Percentiles rank a stretch among this genome's conserved stretches.
phyloP scores from a whole-genome alignment of 1,139 yeast species.

The Scheffersomyces illinoinensis region DNA sequence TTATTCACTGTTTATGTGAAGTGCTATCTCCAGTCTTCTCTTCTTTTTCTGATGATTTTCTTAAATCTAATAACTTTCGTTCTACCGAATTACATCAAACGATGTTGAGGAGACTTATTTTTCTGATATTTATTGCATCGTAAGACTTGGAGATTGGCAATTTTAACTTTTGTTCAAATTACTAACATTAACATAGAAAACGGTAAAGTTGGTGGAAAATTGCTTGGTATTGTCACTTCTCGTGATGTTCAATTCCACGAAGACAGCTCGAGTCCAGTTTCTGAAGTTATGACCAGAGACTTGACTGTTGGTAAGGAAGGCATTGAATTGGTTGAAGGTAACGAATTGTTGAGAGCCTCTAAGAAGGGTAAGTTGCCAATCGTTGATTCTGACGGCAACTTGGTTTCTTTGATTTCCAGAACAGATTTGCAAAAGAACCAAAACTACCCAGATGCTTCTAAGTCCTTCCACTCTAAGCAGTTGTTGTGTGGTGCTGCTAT shows the following conservation, averaged over 20 bases:
- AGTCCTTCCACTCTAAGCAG: constrained; percentile 91
- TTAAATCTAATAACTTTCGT: constrained; percentile 86
- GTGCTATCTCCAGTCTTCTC: constrained; percentile 7
- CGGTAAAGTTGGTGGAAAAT: constrained; percentile 86
- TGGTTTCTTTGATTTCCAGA: constrained; percentile 87
- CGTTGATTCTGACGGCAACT: constrained; percentile 72
- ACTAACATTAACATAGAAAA: constrained; percentile 48
- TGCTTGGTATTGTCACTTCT: constrained; percentile 92
- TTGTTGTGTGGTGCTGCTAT: constrained; percentile 98
- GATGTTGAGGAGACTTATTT: constrained; percentile 85
- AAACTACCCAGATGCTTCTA: constrained; percentile 91
- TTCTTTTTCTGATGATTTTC: constrained; percentile 59
- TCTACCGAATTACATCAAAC: constrained; percentile 98
- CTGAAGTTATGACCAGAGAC: constrained; percentile 88
- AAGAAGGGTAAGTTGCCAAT: constrained; percentile 98
- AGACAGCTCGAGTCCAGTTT: constrained; percentile 57
- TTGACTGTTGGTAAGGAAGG: constrained; percentile 83
- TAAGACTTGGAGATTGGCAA: neutral
- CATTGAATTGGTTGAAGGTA: constrained; percentile 81
- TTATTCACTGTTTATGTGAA: neutral
- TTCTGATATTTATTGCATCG: constrained; percentile 31
- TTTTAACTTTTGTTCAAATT: neutral
- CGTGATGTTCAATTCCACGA: constrained; percentile 97
- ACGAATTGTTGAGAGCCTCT: constrained; percentile 83
- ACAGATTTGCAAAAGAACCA: constrained; percentile 97